Evolutionary conservation across 148 eudicot genomes (phyloP).

Genomic region (Pouteria glomerata): DNA sequence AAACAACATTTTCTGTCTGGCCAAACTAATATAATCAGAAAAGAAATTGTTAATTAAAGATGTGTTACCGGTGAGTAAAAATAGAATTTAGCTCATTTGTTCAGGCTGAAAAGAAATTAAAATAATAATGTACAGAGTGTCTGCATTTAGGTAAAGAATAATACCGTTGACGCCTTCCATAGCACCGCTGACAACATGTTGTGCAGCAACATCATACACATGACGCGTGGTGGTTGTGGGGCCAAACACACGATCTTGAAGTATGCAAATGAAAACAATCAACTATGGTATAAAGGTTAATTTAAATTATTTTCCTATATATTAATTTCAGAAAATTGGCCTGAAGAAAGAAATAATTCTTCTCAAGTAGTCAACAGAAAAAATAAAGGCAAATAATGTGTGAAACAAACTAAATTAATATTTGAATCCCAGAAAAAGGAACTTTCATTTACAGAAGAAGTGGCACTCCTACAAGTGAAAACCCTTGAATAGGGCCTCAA

Average conservation of each 20-base stretch:
- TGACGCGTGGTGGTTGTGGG: conserved; percentile 98
- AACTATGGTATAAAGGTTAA: not conserved
- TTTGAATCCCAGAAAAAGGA: not conserved
- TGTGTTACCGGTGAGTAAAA: no score
- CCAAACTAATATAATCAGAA: not conserved
- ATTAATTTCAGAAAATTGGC: not conserved
- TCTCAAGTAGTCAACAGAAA: not conserved
- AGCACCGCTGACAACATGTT: conserved; percentile 83
- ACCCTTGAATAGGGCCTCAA: not conserved
- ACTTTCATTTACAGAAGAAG: not conserved
- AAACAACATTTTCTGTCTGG: not conserved
- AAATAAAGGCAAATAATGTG: not conserved
- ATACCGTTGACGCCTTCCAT: conserved; percentile 96
- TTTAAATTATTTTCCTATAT: not conserved
- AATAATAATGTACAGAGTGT: not conserved
- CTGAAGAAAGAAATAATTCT: not conserved
- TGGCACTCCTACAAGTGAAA: not conserved
- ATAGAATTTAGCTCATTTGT: not conserved
- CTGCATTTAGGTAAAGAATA: conserved; percentile 8
- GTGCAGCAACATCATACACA: conserved; percentile 95
- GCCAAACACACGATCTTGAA: conserved; percentile 89
- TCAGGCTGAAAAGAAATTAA: not conserved
- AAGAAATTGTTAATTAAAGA: not conserved
- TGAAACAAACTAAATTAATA: not conserved
- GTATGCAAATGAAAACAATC: not conserved